Conservation (phyloP, 2,329 filamentous ascomycete genomes). For the Epichloe uncinata region DNA sequence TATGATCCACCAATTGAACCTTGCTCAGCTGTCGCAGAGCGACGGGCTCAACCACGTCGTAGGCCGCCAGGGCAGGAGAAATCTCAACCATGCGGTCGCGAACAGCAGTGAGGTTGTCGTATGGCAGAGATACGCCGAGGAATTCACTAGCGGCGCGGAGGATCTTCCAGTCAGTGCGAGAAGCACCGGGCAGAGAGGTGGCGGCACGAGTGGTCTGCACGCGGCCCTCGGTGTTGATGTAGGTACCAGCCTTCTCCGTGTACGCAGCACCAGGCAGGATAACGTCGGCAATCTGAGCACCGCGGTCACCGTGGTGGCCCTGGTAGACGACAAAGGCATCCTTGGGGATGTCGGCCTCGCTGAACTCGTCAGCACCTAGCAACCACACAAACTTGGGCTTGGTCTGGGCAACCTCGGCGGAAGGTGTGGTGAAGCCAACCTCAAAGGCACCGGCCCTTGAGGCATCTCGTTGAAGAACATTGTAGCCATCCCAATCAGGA, state of each 20-base stretch:
- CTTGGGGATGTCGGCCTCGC: constrained; percentile 76
- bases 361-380: constrained; percentile 85
- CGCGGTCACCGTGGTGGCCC: constrained; percentile 91
- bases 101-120: constrained; percentile 81
- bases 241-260: constrained; percentile 92
- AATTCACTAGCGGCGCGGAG: constrained; percentile 88
- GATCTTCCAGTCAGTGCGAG: constrained; percentile 98
- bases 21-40: constrained; percentile 67
- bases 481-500: constrained; percentile 93
- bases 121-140: constrained; percentile 72
- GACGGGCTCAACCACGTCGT: constrained; percentile 80
- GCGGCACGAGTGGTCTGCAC: constrained; percentile 89
- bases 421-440: constrained; percentile 85
- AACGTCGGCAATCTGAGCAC: constrained; percentile 85
- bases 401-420: constrained; percentile 65
- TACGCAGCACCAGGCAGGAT: constrained; percentile 90
- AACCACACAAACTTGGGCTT: constrained; percentile 95
- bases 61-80: constrained; percentile 75
- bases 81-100: constrained; percentile 93
- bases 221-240: constrained; percentile 94
- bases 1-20: constrained; percentile 90
- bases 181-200: constrained; percentile 75
- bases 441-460: constrained; percentile 91
- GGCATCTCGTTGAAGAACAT: constrained; percentile 85
- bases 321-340: constrained; percentile 96